These are phyloP conservation scores for Xerocomellus intermedius DNA, from an alignment of 768 basidiomycete genomes.

Conservation along the genomic window DNA sequence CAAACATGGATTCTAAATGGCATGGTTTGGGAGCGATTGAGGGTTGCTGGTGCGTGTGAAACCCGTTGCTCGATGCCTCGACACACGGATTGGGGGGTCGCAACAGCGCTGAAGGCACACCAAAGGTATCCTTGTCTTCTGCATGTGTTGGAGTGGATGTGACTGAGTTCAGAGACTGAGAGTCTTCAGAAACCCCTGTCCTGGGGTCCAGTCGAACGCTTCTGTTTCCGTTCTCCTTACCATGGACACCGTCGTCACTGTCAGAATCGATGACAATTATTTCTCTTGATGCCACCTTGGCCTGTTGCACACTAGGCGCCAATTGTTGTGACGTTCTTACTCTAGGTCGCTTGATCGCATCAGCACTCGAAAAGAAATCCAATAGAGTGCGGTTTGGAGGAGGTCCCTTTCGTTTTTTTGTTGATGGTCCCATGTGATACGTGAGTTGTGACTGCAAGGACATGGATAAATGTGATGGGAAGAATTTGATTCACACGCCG, in stretches of 20 bases:
- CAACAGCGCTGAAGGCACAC: conserved; percentile 29
- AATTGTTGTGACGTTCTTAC: conserved; percentile 4
- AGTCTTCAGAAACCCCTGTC: background rate
- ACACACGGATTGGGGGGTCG: background rate
- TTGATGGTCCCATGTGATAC: conserved; percentile 36
- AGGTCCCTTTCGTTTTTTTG: conserved; percentile 36
- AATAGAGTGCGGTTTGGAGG: conserved; percentile 40
- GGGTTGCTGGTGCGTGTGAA: background rate
- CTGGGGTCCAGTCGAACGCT: background rate
- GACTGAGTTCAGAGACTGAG: background rate
- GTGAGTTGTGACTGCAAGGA: background rate
- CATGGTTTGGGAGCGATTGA: background rate
- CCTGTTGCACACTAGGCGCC: background rate
- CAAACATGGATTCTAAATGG: conserved; percentile 15
- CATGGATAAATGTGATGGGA: background rate
- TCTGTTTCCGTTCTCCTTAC: background rate
- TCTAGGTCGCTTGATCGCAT: conserved; percentile 23
- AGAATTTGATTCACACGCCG: too few species aligned
- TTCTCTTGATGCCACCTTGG: conserved; percentile 29
- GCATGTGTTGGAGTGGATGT: background rate
- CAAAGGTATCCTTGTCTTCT: conserved; percentile 15
- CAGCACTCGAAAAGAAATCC: conserved; percentile 42
- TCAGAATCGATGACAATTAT: conserved; percentile 67
- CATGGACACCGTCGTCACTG: conserved; percentile 37
- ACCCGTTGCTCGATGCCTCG: background rate